phyloP scores from a whole-genome alignment of 2,329 filamentous ascomycete species.

The Macrophomina tecta region DNA sequence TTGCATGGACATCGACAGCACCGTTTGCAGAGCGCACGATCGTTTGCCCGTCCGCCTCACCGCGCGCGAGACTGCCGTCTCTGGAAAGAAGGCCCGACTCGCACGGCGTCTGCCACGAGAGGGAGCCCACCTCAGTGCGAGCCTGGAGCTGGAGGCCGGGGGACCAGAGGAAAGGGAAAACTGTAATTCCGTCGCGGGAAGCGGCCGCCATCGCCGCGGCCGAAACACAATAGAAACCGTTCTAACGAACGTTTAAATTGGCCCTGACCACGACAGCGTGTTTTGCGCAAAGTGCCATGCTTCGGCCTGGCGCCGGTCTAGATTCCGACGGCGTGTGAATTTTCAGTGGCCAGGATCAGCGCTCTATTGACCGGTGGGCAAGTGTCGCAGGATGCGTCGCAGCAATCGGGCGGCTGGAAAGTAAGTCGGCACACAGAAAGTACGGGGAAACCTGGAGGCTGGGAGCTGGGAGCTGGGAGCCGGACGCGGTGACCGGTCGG shows the following conservation, averaged over 20 bases:
- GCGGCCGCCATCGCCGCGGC: constrained; percentile 8
- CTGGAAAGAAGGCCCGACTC: constrained; percentile 23
- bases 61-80: constrained; percentile 7
- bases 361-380: background rate
- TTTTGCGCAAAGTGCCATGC: constrained; percentile 15
- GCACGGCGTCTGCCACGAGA: constrained; percentile 9
- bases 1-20: constrained; percentile 12
- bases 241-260: constrained; percentile 26
- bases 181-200: constrained; percentile 18
- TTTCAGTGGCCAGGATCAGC: constrained; percentile 9
- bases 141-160: background rate
- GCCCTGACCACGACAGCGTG: constrained; percentile 3
- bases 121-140: background rate
- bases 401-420: background rate
- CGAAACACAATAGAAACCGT: constrained; percentile 22
- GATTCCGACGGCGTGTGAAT: constrained; percentile 11
- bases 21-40: constrained; percentile 13
- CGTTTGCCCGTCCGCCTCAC: constrained; percentile 3
- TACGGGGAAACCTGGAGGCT: background rate
- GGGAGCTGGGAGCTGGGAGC: background rate
- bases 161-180: background rate
- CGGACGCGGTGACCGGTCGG: background rate
- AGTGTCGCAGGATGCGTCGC: constrained; percentile 15
- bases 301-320: constrained; percentile 15
- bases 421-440: background rate